phyloP scores from a whole-genome alignment of 345 rosid genomes.

The Brassica carinata region DNA sequence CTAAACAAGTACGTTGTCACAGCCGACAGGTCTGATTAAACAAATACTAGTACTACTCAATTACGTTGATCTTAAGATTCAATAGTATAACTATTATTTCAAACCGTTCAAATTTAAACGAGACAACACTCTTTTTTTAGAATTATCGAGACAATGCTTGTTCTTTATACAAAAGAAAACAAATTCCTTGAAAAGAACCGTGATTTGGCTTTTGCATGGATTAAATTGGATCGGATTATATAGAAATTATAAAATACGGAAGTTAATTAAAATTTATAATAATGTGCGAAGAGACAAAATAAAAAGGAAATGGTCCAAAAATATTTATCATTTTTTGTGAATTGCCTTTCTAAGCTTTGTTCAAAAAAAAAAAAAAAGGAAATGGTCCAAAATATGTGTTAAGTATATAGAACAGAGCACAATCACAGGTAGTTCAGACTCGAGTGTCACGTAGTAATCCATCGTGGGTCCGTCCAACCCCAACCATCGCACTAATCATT shows the following conservation, averaged over 20 bases:
- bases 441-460: conserved; percentile 36
- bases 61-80: neutral
- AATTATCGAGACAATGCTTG: neutral
- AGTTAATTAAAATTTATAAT: neutral
- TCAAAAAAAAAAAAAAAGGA: neutral
- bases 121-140: neutral
- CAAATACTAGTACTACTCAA: neutral
- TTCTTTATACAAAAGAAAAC: neutral
- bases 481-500: conserved; percentile 30
- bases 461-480: conserved; percentile 15
- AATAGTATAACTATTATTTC: neutral
- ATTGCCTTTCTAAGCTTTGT: too few relatives aligned
- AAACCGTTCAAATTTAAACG: conserved; percentile 11
- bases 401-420: conserved; percentile 37
- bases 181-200: neutral
- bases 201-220: conserved; percentile 19
- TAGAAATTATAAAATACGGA: neutral
- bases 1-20: conserved; percentile 12
- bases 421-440: conserved; percentile 39
- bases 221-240: neutral
- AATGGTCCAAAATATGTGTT: conserved; percentile 35
- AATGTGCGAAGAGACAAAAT: conserved; percentile 16
- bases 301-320: neutral
- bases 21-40: conserved; percentile 26
- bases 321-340: too few relatives aligned